phyloP scores from a whole-genome alignment of 75 land plant genomes.

The Cryptomeria japonica region DNA sequence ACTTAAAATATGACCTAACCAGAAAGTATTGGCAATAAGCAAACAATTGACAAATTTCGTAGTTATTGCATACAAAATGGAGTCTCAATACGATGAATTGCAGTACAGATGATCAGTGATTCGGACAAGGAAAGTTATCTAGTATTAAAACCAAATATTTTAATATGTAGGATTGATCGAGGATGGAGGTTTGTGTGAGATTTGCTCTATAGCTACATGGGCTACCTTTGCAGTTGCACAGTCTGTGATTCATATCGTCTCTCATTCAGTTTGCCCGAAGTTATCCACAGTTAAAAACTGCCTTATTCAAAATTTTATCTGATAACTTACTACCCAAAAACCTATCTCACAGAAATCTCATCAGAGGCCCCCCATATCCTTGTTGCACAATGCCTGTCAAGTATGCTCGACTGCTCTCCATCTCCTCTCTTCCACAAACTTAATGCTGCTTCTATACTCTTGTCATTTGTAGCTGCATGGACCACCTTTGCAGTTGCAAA shows the following conservation, averaged over 20 bases:
- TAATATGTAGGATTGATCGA: no score
- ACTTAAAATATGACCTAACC: no score
- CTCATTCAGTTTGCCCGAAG: background rate
- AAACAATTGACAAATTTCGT: no score
- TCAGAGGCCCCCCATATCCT: conserved; percentile 12
- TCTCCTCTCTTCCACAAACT: conserved; percentile 22
- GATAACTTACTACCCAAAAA: conserved; percentile 21
- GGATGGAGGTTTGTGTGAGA: background rate
- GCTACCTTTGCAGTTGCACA: no score
- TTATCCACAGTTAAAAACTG: conserved; percentile 31
- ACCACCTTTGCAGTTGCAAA: no score
- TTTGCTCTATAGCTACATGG: background rate
- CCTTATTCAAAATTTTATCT: background rate
- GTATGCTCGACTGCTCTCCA: conserved; percentile 11
- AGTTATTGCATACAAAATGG: no score
- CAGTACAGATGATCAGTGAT: no score
- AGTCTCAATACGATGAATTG: no score
- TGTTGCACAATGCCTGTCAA: conserved; percentile 29
- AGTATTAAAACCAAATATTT: no score
- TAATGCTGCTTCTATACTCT: conserved; percentile 14
- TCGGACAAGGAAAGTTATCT: no score
- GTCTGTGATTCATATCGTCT: background rate
- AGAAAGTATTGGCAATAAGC: no score
- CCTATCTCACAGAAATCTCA: conserved; percentile 16
- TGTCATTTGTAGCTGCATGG: background rate